Percentiles rank a stretch among this genome's conserved stretches.
Conservation (phyloP, 176 grass and related monocot genomes). For the Oryza nivara region DNA sequence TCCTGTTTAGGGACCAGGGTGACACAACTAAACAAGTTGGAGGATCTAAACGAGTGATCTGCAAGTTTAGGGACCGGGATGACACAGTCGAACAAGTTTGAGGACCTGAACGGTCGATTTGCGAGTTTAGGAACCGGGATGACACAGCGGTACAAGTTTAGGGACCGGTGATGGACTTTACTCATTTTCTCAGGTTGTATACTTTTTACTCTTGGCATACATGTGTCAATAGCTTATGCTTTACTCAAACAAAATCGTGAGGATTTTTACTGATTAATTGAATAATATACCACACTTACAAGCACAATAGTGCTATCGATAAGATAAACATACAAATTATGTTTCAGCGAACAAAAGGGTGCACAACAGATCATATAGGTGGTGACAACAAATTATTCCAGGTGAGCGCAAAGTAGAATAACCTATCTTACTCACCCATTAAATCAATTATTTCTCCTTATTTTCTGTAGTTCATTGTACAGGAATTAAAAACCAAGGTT, state of each 20-base stretch:
- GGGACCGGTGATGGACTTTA: too few relatives aligned
- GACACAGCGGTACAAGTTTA: too few relatives aligned
- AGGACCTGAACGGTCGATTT: too few relatives aligned
- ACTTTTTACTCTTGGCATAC: not conserved
- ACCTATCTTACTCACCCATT: not conserved
- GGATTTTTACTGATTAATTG: not conserved
- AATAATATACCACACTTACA: too few relatives aligned
- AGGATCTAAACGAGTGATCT: too few relatives aligned
- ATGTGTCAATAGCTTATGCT: not conserved
- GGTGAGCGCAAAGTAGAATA: conserved; percentile 16
- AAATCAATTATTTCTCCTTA: not conserved
- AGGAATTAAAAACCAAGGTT: not conserved
- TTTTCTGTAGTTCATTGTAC: not conserved
- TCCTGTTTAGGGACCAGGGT: too few relatives aligned
- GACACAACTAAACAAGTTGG: too few relatives aligned
- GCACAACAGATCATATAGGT: not conserved
- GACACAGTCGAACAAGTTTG: too few relatives aligned
- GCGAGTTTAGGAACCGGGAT: too few relatives aligned
- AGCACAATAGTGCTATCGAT: too few relatives aligned
- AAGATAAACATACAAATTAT: not conserved
- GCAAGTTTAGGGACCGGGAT: too few relatives aligned
- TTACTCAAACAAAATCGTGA: not conserved
- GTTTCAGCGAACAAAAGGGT: not conserved
- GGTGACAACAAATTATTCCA: conserved; percentile 14
- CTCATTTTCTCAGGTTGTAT: not conserved